A percentile compares a stretch with the other conserved stretches of the same genome.
Conservation (phyloP, 257 asterid species). For the Solanum piurae region DNA sequence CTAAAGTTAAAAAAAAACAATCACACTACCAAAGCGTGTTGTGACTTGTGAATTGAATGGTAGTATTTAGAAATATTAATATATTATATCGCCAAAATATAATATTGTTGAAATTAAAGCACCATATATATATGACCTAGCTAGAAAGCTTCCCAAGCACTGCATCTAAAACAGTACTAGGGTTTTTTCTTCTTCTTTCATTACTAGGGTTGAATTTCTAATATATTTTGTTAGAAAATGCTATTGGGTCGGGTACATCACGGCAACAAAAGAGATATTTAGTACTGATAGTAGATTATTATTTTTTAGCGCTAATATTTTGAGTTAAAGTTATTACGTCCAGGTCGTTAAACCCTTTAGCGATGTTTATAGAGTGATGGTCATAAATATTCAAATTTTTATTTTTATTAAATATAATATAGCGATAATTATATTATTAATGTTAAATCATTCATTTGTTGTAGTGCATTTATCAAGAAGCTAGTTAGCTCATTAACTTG, state of each 20-base stretch:
- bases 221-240: background rate
- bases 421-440: too few relatives aligned
- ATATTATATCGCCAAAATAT: background rate
- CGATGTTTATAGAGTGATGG: too few relatives aligned
- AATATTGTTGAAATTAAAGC: background rate
- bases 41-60: background rate
- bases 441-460: too few relatives aligned
- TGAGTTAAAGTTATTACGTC: background rate
- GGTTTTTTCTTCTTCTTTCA: background rate
- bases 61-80: background rate
- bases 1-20: background rate
- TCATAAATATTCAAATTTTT: too few relatives aligned
- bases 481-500: background rate
- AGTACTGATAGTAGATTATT: too few relatives aligned
- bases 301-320: too few relatives aligned
- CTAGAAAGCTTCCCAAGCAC: background rate
- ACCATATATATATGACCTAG: background rate
- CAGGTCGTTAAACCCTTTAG: too few relatives aligned
- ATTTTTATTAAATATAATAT: too few relatives aligned
- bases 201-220: background rate
- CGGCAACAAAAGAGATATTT: too few relatives aligned
- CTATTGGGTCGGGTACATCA: background rate
- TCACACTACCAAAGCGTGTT: background rate
- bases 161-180: background rate
- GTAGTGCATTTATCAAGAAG: background rate